Evolutionary conservation across 2,329 filamentous ascomycete genomes (phyloP), one percentile per base, ranked within the genome.

Genomic region (Neurospora crassa): DNA sequence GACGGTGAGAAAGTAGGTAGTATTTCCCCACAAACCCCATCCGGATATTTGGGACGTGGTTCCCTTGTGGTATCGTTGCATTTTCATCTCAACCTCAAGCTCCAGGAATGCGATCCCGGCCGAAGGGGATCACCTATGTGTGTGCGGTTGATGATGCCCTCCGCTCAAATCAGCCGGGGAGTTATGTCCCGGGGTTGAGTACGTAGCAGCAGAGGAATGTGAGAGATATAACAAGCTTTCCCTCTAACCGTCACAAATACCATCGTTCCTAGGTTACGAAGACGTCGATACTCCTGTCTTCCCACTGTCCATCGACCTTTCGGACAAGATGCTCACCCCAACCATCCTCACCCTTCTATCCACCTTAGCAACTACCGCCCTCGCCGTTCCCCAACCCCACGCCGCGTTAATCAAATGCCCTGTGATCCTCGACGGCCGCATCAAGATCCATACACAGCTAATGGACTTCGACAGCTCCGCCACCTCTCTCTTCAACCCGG

Each of bases 341-440:
- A 69, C 73, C 11, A 69, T 78, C 71, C 67, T 76, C 71, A 71
- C 76, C 24, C 71, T 76, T 40, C 5, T 45, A 2, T 40, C 70
- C 47, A 73, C 71, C 34, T 20, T 53, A 8, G 40, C 53, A 11
- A 72, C 72, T 40, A 59, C 67, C 47, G 40, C 67, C 11, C 43
- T 67, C 42, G 72, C 72, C 63, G 18, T 45, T 20, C 63, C 43
- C 37, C 41, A 24, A 11, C 16, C 67, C 40, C 29, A 67, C 40
- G 34, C 34, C 34, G 34, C 34, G 34, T 37, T 8, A 37, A 71
- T 78, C 71, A 76, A 76, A 68, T 81, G 80, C 74, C 80, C 80
- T 68, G 67, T 81, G 69, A 72, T 81, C 70, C 79, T 82, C 72
- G 80, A 81, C 76, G 80, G 80, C 45, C 80, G 80, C 68, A 73